Evolutionary conservation across 108 stramenopile species (phyloP).

Genomic region (Heterococcus sp.): DNA sequence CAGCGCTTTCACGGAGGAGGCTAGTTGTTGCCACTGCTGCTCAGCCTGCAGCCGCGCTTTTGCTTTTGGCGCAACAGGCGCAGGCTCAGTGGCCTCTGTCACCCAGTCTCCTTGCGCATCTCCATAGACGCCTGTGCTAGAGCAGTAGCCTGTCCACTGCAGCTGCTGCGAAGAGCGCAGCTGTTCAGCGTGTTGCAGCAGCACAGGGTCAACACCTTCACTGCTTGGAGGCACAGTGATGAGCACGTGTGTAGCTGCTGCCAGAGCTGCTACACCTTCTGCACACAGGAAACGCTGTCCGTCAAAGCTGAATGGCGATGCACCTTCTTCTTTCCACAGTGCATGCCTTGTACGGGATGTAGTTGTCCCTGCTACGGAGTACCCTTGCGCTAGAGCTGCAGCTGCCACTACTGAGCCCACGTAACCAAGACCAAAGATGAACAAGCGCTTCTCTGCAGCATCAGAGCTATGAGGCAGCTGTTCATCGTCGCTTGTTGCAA

Average conservation of each 20-base stretch:
- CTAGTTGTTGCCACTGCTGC: slow-evolving; percentile 14
- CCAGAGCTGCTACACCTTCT: slow-evolving; percentile 21
- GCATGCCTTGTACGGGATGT: slow-evolving; percentile 19
- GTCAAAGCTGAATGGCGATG: not conserved
- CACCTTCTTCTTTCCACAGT: not conserved
- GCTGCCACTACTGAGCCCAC: slow-evolving; percentile 39
- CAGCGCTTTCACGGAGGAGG: slow-evolving; percentile 4
- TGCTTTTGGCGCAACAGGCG: slow-evolving; percentile 36
- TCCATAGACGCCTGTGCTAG: slow-evolving; percentile 55
- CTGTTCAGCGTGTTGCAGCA: not conserved
- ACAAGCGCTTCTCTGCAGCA: slow-evolving; percentile 4
- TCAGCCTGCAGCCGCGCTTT: slow-evolving; percentile 43
- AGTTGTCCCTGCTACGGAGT: slow-evolving; percentile 45
- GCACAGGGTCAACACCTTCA: not conserved
- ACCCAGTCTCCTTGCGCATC: slow-evolving; percentile 53
- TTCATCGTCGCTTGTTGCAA: too few species aligned
- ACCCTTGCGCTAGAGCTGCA: slow-evolving; percentile 23
- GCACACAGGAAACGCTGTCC: slow-evolving; percentile 16
- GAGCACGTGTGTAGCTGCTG: slow-evolving; percentile 19
- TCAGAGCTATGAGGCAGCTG: not conserved
- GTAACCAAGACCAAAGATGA: slow-evolving; percentile 56
- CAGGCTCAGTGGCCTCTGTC: slow-evolving; percentile 34
- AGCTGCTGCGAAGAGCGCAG: not conserved
- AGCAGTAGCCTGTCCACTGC: slow-evolving; percentile 51
- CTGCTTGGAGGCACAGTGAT: slow-evolving; percentile 36